A percentile compares a stretch with the other conserved stretches of the same genome.
These are phyloP conservation scores for Gryganskiella cystojenkinii DNA, from an alignment of 192 early-diverging fungal genomes.

Conservation along the genomic window DNA sequence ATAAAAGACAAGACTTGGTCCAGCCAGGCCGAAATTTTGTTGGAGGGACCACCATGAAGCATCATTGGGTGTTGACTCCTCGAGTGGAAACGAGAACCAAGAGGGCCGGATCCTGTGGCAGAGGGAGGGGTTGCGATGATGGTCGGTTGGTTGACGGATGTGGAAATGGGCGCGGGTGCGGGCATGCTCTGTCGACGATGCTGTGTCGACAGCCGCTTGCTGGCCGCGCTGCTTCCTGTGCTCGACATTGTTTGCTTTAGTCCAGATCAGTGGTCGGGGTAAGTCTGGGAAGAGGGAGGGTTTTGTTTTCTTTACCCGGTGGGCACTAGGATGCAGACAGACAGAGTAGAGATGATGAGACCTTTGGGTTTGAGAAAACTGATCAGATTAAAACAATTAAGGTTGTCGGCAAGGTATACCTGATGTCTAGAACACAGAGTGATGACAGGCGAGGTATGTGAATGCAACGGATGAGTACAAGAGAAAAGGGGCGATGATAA, in stretches of 20 bases:
- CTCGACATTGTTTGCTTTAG: slow-evolving; percentile 15
- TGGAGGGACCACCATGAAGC: slow-evolving; percentile 24
- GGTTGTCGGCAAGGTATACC: too few species aligned
- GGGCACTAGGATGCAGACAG: too few species aligned
- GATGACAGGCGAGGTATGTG: too few species aligned
- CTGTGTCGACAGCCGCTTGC: slow-evolving; percentile 28
- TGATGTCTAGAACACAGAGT: too few species aligned
- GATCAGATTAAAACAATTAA: too few species aligned
- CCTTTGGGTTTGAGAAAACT: too few species aligned
- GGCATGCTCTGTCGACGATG: slow-evolving; percentile 47
- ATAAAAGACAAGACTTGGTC: slow-evolving; percentile 20
- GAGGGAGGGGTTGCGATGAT: slow-evolving; percentile 52
- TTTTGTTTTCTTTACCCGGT: too few species aligned
- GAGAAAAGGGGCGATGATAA: background rate
- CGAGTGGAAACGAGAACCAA: slow-evolving; percentile 28
- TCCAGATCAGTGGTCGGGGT: too few species aligned
- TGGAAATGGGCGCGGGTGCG: slow-evolving; percentile 45
- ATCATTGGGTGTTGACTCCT: slow-evolving; percentile 40
- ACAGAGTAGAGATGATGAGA: too few species aligned
- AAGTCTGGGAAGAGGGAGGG: too few species aligned
- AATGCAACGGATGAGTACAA: too few species aligned
- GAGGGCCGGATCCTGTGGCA: slow-evolving; percentile 31
- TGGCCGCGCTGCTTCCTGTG: slow-evolving; percentile 23
- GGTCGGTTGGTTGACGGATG: slow-evolving; percentile 28
- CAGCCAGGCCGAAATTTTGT: slow-evolving; percentile 15